Conservation (phyloP, 208 protist genomes). For the Trypanosoma mega region DNA sequence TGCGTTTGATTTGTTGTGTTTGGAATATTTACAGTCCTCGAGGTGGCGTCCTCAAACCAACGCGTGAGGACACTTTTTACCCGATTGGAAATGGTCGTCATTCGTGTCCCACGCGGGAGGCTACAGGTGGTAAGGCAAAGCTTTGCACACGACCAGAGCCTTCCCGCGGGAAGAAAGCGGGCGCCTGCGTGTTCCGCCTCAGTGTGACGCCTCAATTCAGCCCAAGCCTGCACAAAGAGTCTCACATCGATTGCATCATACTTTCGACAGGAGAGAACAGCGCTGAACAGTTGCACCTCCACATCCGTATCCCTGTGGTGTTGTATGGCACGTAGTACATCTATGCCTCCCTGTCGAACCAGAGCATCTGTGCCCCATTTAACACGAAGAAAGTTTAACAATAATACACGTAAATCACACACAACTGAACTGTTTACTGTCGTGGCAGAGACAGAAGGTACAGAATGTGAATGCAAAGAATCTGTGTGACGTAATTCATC, state of each 20-base stretch:
- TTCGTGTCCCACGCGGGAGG: neutral
- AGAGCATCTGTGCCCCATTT: conserved; percentile 12
- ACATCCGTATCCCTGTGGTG: conserved; percentile 16
- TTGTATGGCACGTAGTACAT: conserved; percentile 14
- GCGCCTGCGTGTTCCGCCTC: neutral
- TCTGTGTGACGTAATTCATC: neutral
- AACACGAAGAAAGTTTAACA: conserved; percentile 7
- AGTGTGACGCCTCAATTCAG: neutral
- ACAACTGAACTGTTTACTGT: too few relatives aligned
- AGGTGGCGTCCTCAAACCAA: neutral
- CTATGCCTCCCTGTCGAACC: conserved; percentile 1
- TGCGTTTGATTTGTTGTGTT: conserved; percentile 2
- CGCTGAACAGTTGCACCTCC: conserved; percentile 15
- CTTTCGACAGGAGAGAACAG: conserved; percentile 13
- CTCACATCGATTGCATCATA: conserved; percentile 19
- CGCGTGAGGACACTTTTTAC: conserved; percentile 6
- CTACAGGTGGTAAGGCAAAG: conserved; percentile 2
- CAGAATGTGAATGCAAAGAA: too few relatives aligned
- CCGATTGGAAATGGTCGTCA: neutral
- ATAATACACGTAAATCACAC: neutral
- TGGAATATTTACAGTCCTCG: neutral
- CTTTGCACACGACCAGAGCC: conserved; percentile 1
- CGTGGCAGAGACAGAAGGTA: too few relatives aligned
- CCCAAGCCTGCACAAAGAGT: conserved; percentile 18
- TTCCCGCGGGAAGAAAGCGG: neutral